Evolutionary conservation across 768 basidiomycete species (phyloP).

Genomic region (Tulasnella sp.): DNA sequence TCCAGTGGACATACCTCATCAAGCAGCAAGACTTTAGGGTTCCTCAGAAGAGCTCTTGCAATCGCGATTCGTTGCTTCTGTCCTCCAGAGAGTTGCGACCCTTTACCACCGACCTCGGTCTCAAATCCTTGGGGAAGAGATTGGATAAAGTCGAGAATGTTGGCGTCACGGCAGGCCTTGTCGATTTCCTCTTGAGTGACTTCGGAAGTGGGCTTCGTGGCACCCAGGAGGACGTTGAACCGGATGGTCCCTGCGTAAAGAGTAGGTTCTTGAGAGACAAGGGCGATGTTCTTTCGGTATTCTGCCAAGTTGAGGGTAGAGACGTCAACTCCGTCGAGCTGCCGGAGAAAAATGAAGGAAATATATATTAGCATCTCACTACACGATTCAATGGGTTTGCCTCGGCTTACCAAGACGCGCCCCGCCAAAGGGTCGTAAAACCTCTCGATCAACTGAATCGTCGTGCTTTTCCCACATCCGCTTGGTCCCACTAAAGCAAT

Average conservation of each 20-base stretch:
- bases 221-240: conserved; percentile 87
- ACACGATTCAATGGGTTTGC: not conserved
- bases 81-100: conserved; percentile 81
- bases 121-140: conserved; percentile 58
- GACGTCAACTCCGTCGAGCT: conserved; percentile 74
- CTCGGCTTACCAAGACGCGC: not conserved
- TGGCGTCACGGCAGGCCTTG: conserved; percentile 77
- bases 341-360: not conserved
- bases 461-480: conserved; percentile 35
- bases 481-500: conserved; percentile 33
- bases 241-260: conserved; percentile 85
- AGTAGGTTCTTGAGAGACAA: conserved; percentile 83
- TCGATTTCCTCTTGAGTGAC: conserved; percentile 87
- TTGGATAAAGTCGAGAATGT: conserved; percentile 85
- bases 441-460: conserved; percentile 34
- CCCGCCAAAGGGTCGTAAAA: conserved; percentile 35
- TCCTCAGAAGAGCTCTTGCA: conserved; percentile 84
- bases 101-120: conserved; percentile 47
- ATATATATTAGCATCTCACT: not conserved
- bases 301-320: conserved; percentile 74
- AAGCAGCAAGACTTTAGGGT: conserved; percentile 80
- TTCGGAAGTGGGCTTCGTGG: conserved; percentile 66
- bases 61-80: conserved; percentile 83
- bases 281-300: conserved; percentile 81
- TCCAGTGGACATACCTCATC: conserved; percentile 52